A percentile compares a stretch with the other conserved stretches of the same genome.
These are phyloP conservation scores for Glycyrrhiza uralensis DNA, from an alignment of 306 rosid species.

Conservation along the genomic window DNA sequence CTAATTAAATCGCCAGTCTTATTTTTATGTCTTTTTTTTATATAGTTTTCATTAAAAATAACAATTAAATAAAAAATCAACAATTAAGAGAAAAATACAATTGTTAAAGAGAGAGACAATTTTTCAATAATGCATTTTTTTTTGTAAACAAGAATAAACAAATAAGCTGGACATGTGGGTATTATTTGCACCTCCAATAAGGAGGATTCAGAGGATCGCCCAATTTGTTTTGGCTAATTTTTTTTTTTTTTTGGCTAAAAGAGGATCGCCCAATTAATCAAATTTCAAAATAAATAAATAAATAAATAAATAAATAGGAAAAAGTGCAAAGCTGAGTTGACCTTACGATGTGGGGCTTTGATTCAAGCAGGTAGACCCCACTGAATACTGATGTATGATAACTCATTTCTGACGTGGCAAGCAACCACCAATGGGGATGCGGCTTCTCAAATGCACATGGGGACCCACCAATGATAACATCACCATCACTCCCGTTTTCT, in stretches of 20 bases:
- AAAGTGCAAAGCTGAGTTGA: slow-evolving; percentile 18
- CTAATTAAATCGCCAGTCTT: no score
- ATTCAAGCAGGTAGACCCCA: slow-evolving; percentile 32
- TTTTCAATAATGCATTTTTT: no score
- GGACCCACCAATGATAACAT: slow-evolving; percentile 38
- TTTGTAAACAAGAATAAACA: no score
- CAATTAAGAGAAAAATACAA: no score
- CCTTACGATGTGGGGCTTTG: slow-evolving; percentile 29
- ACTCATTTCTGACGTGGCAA: slow-evolving; percentile 30
- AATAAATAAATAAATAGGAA: no score
- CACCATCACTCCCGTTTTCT: slow-evolving; percentile 28
- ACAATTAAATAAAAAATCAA: no score
- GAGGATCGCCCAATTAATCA: not conserved
- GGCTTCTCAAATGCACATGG: slow-evolving; percentile 33
- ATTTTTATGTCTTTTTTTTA: no score
- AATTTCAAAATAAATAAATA: not conserved
- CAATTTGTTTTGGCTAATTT: no score
- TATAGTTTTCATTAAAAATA: no score
- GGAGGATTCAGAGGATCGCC: not conserved
- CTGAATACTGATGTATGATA: slow-evolving; percentile 24
- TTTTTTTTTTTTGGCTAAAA: no score
- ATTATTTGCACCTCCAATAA: not conserved
- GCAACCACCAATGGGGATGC: slow-evolving; percentile 47
- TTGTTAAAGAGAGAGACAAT: no score
- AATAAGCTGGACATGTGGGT: not conserved